These are phyloP conservation scores for Fusarium nematophilum DNA, from an alignment of 2,329 filamentous ascomycete species.

Conservation along the genomic window DNA sequence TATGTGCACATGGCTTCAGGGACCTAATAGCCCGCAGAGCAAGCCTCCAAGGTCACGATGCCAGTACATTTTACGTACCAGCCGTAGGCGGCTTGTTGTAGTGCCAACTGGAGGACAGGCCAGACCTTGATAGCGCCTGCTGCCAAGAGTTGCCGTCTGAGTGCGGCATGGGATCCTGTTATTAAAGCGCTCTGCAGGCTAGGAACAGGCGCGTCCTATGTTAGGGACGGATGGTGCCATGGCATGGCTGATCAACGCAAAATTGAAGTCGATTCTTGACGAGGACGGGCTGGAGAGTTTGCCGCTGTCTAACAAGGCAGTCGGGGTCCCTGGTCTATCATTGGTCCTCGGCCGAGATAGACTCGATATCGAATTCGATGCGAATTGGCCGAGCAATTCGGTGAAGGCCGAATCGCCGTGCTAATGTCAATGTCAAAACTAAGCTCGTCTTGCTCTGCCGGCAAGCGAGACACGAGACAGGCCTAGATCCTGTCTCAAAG, in stretches of 20 bases:
- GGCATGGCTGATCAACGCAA: slow-evolving; percentile 27
- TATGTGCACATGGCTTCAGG: slow-evolving; percentile 31
- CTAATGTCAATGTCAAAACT: neutral
- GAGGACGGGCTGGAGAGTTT: slow-evolving; percentile 1
- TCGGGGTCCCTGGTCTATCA: neutral
- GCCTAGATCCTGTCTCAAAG: slow-evolving; percentile 1
- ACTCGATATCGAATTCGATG: slow-evolving; percentile 1
- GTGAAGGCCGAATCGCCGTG: neutral
- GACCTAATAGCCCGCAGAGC: slow-evolving; percentile 5
- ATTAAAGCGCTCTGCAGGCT: slow-evolving; percentile 21
- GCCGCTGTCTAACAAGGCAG: slow-evolving; percentile 10
- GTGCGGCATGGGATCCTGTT: slow-evolving; percentile 21
- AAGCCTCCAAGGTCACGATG: slow-evolving; percentile 17
- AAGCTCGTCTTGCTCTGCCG: slow-evolving; percentile 1
- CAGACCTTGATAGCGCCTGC: slow-evolving; percentile 26
- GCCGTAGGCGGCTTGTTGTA: slow-evolving; percentile 19
- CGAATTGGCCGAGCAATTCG: slow-evolving; percentile 4
- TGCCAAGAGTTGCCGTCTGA: slow-evolving; percentile 35
- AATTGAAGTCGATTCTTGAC: slow-evolving; percentile 7
- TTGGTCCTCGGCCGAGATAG: slow-evolving; percentile 9
- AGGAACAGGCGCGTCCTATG: slow-evolving; percentile 14
- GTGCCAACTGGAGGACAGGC: slow-evolving; percentile 21
- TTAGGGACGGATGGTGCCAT: slow-evolving; percentile 18
- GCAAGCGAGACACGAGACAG: neutral
- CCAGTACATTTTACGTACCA: slow-evolving; percentile 31